Percentiles rank a stretch among this genome's conserved stretches.
Evolutionary conservation across 225 moss, liverwort and hornwort genomes (phyloP).

Genomic region (Straminergon stramineum): DNA sequence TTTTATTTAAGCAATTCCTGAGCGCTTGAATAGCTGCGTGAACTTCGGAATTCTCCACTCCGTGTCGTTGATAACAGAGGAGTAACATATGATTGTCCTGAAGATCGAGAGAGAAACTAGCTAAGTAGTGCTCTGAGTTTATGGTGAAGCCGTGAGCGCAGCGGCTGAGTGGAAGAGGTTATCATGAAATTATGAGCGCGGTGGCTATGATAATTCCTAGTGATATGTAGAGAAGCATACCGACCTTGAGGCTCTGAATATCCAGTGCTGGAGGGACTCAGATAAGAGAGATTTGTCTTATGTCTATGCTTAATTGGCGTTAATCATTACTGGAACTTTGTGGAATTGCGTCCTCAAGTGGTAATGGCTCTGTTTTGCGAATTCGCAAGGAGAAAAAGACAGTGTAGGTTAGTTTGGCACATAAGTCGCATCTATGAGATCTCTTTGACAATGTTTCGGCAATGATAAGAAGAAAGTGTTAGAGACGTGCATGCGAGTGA

Average conservation of each 20-base stretch:
- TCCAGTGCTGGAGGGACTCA: not conserved
- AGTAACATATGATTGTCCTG: not conserved
- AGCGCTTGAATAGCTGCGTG: not conserved
- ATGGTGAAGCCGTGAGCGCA: not conserved
- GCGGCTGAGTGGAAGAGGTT: not conserved
- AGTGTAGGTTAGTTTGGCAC: not conserved
- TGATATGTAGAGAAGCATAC: not conserved
- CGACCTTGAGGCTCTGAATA: not conserved
- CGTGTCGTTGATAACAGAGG: not conserved
- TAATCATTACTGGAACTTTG: not conserved
- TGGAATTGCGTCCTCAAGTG: not conserved
- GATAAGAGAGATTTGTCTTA: not conserved
- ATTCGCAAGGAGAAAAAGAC: not conserved
- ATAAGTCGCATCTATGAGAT: not conserved
- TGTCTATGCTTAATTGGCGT: not conserved
- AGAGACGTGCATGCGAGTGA: not conserved
- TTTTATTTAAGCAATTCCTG: not conserved
- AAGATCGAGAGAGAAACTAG: not conserved
- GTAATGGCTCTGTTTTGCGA: not conserved
- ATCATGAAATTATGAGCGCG: not conserved
- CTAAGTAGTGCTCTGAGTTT: not conserved
- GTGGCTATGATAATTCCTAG: not conserved
- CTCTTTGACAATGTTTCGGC: not conserved
- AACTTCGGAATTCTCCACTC: not conserved
- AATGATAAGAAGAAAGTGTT: not conserved